Conservation (phyloP, 2,329 filamentous ascomycete species). For the Coleophoma cylindrospora region DNA sequence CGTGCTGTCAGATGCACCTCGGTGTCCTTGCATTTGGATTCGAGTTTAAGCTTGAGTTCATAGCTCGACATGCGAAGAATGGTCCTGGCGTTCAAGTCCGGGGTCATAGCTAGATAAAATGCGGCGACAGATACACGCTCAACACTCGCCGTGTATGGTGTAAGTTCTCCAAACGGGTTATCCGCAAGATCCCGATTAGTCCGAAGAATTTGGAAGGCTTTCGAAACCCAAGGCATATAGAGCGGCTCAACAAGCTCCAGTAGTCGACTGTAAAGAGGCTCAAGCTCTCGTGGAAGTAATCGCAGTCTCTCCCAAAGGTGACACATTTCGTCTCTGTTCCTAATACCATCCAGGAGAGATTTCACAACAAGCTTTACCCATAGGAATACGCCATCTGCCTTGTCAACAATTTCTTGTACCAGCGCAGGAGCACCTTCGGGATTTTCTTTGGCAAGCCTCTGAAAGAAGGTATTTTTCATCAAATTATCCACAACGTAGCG, state of each 20-base stretch:
- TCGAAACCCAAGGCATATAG: constrained; percentile 2
- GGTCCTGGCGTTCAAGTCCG: too few species aligned
- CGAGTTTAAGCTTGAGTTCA: too few species aligned
- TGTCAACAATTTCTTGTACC: constrained; percentile 3
- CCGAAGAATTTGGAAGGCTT: constrained; percentile 2
- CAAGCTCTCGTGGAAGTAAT: constrained; percentile 1
- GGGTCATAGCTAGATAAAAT: too few species aligned
- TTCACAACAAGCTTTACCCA: constrained; percentile 15
- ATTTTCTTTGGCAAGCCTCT: not conserved
- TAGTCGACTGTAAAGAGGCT: constrained; percentile 2
- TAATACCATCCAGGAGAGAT: constrained; percentile 5
- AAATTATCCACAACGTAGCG: constrained; percentile 12
- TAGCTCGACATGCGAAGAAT: too few species aligned
- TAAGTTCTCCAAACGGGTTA: too few species aligned
- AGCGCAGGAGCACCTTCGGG: not conserved
- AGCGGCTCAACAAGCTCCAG: constrained; percentile 1
- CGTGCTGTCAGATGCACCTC: too few species aligned
- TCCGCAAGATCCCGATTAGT: not conserved
- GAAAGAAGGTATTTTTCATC: constrained; percentile 6
- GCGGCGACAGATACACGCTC: too few species aligned
- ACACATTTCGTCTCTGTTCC: constrained; percentile 5
- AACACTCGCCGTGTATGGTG: too few species aligned
- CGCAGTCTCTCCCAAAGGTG: constrained; percentile 5
- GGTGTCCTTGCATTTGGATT: too few species aligned
- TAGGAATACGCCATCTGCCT: constrained; percentile 14